Evolutionary conservation across 2,329 filamentous ascomycete genomes (phyloP).

Genomic region (Fusarium lateritium): DNA sequence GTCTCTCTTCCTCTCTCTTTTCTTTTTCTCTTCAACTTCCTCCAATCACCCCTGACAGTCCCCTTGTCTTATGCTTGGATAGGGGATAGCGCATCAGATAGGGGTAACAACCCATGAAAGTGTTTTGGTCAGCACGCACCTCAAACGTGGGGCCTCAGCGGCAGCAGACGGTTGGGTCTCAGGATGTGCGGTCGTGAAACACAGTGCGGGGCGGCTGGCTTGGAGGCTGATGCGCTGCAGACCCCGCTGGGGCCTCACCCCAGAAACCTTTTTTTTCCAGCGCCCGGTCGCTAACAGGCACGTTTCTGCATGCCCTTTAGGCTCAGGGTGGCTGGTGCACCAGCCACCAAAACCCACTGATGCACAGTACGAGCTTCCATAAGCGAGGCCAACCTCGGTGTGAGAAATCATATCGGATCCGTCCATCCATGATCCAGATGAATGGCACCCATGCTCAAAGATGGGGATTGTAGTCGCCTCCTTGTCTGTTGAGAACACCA

Average conservation of each 20-base stretch:
- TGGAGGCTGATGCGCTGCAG: conserved; percentile 18
- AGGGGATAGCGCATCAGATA: conserved; percentile 45
- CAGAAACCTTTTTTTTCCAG: conserved; percentile 22
- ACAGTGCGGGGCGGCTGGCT: conserved; percentile 37
- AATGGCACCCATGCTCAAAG: conserved; percentile 26
- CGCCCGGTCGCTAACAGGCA: conserved; percentile 28
- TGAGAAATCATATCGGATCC: conserved; percentile 7
- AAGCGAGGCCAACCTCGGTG: conserved; percentile 11
- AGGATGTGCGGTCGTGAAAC: conserved; percentile 37
- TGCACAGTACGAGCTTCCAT: conserved; percentile 33
- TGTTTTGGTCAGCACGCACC: conserved; percentile 32
- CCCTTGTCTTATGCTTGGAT: conserved; percentile 39
- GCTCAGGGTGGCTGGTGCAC: conserved; percentile 17
- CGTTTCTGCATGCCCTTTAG: conserved; percentile 22
- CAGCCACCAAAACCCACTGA: conserved; percentile 25
- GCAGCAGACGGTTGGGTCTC: conserved; percentile 28
- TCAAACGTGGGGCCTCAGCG: conserved; percentile 32
- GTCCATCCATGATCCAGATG: not conserved
- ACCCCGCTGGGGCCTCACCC: conserved; percentile 13
- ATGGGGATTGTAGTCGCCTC: conserved; percentile 14
- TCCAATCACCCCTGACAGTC: conserved; percentile 42
- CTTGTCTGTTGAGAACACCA: conserved; percentile 11
- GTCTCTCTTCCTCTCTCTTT: conserved; percentile 12
- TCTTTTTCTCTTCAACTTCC: conserved; percentile 8
- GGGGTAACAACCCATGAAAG: conserved; percentile 41